Evolutionary conservation across 2,329 filamentous ascomycete genomes (phyloP), one percentile per base, ranked within the genome.

Genomic region (Diaporthe eres): DNA sequence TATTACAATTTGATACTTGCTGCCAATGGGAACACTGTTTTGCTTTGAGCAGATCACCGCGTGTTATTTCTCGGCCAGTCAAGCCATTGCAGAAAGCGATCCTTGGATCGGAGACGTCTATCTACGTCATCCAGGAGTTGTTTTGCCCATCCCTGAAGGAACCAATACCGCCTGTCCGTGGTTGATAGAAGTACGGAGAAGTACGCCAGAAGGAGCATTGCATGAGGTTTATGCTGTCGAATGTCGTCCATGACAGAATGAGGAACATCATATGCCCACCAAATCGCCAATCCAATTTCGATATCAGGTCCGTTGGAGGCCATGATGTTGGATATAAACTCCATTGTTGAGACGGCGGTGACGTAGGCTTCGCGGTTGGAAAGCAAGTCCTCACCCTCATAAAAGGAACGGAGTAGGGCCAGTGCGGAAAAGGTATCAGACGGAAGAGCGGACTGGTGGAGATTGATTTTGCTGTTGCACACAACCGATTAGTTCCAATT

Each of bases 121-220:
- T 63, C 39, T 19, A 63, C 39, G 4, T 63, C 60, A 7, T 63
- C 60, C 0, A 63, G 39, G 3, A 63, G 60, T 2, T 63, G 60
- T 17, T 63, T 63, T 12, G 60, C n/a, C 60, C 60, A 63, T 17
- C 60, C 60, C 25, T 63, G 39, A 13, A 63, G n/a, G 60, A 63
- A 63, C 60, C 60, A 63, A 6, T 47, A 63, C 1, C 39, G 39
- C 25, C 39, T 63, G 13, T 63, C 60, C 7, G 39, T 28, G 15
- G 60, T 63, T 63, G 39, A n/a, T 47, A 63, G 37, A 31, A 63
- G 19, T 2, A 63, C 60, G 4, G 60, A 44, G 60, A 47, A 63
- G 60, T 63, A 47, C 10, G 60, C 60, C 25, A 63, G 60, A 25
- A 63, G 60, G 39, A 63, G 60, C 8, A 63, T 15, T 28, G 60